Conservation (phyloP, 345 rosid genomes). For the Boechera divaricarpa region DNA sequence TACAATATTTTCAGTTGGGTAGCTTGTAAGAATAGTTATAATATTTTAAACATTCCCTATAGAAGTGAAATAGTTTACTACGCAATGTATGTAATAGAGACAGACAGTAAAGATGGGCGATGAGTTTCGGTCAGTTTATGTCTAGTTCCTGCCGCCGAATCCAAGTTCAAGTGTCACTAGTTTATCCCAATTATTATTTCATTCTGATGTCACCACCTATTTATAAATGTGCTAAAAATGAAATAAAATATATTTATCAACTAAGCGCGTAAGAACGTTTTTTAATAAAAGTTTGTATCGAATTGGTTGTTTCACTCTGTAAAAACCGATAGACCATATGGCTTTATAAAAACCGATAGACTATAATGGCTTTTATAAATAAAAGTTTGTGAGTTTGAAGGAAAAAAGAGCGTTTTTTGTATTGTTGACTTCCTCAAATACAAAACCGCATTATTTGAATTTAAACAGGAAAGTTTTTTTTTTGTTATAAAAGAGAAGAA, state of each 20-base stretch:
- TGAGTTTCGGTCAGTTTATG: conserved; percentile 44
- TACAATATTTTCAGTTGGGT: conserved; percentile 13
- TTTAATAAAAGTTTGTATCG: no score
- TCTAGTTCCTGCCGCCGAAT: conserved; percentile 48
- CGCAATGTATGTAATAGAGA: conserved; percentile 44
- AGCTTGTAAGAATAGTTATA: conserved; percentile 37
- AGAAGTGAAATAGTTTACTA: conserved; percentile 18
- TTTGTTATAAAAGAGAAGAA: background rate
- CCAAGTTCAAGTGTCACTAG: conserved; percentile 27
- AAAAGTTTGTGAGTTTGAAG: no score
- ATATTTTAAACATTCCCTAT: background rate
- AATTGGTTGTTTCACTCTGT: no score
- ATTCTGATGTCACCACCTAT: conserved; percentile 14
- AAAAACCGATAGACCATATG: no score
- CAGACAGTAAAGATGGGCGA: conserved; percentile 38
- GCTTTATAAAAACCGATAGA: no score
- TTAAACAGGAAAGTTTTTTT: background rate
- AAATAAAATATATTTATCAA: background rate
- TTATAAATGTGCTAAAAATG: background rate
- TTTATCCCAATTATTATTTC: conserved; percentile 16
- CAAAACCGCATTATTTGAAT: background rate
- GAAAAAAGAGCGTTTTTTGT: background rate
- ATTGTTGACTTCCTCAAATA: background rate
- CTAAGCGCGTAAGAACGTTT: background rate
- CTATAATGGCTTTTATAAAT: no score